These are phyloP conservation scores for Hydnomerulius pinastri DNA, from an alignment of 768 basidiomycete species.

Conservation along the genomic window DNA sequence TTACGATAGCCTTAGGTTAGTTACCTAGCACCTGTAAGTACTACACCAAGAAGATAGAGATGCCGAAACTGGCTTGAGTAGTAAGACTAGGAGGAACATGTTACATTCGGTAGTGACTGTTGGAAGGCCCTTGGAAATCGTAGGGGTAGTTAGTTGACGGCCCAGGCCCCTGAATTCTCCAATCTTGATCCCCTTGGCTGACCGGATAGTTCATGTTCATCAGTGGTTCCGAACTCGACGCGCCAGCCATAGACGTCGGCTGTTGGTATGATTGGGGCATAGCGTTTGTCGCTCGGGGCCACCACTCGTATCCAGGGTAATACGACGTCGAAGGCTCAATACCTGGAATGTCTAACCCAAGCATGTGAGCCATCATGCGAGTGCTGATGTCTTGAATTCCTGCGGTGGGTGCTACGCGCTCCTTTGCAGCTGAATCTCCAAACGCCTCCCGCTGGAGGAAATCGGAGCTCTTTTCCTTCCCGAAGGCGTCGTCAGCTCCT, in stretches of 20 bases:
- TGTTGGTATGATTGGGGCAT: conserved; percentile 18
- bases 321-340: conserved; percentile 55
- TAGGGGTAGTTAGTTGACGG: conserved; percentile 19
- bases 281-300: conserved; percentile 44
- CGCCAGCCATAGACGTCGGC: conserved; percentile 3
- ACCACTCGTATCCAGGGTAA: conserved; percentile 63
- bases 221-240: conserved; percentile 7
- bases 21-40: neutral
- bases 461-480: conserved; percentile 50
- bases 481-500: conserved; percentile 64
- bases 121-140: conserved; percentile 18
- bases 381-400: conserved; percentile 66
- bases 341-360: conserved; percentile 65
- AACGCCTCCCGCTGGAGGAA: conserved; percentile 46
- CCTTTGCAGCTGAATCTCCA: conserved; percentile 25
- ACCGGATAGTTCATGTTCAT: conserved; percentile 19
- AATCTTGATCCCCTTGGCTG: conserved; percentile 16
- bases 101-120: conserved; percentile 24
- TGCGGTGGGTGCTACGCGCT: conserved; percentile 20
- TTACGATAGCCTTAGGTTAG: neutral
- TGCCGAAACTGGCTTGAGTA: too few relatives aligned
- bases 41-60: too few relatives aligned
- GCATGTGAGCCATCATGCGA: conserved; percentile 72
- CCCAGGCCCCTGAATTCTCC: conserved; percentile 17
- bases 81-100: neutral